Evolutionary conservation across 768 basidiomycete species (phyloP).

Genomic region (Pisolithus sp.): DNA sequence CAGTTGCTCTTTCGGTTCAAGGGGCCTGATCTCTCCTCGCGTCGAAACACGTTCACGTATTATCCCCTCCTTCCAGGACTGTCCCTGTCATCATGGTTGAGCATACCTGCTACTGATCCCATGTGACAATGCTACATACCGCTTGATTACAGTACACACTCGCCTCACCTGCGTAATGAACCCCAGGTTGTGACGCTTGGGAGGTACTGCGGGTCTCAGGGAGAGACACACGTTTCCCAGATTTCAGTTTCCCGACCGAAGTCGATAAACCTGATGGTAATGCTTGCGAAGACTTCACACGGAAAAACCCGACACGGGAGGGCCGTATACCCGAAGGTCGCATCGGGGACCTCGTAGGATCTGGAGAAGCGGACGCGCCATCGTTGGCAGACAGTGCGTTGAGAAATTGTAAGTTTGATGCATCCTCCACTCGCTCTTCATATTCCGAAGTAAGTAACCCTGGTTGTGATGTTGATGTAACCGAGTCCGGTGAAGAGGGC

Average conservation of each 20-base stretch:
- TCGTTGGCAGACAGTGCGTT: slow-evolving; percentile 5
- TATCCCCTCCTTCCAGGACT: slow-evolving; percentile 53
- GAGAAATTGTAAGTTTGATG: slow-evolving; percentile 1
- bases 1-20: slow-evolving; percentile 69
- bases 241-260: slow-evolving; percentile 4
- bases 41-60: slow-evolving; percentile 88
- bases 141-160: slow-evolving; percentile 46
- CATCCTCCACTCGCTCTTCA: not conserved
- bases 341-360: not conserved
- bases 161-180: slow-evolving; percentile 54
- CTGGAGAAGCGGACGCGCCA: not conserved
- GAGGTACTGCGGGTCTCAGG: slow-evolving; percentile 14
- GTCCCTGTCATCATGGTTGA: slow-evolving; percentile 24
- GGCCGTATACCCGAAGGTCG: slow-evolving; percentile 3
- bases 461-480: not conserved
- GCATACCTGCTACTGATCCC: slow-evolving; percentile 1
- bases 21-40: slow-evolving; percentile 69
- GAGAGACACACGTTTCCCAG: slow-evolving; percentile 1
- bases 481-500: slow-evolving; percentile 6
- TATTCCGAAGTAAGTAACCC: slow-evolving; percentile 2
- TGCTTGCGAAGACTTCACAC: slow-evolving; percentile 10
- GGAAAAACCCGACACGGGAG: slow-evolving; percentile 10
- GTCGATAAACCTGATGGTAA: slow-evolving; percentile 12
- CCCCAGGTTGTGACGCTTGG: slow-evolving; percentile 9
- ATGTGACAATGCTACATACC: slow-evolving; percentile 24